Evolutionary conservation across 2,329 filamentous ascomycete genomes (phyloP), one percentile per base, ranked within the genome.

Genomic region (Clonostachys sp.): DNA sequence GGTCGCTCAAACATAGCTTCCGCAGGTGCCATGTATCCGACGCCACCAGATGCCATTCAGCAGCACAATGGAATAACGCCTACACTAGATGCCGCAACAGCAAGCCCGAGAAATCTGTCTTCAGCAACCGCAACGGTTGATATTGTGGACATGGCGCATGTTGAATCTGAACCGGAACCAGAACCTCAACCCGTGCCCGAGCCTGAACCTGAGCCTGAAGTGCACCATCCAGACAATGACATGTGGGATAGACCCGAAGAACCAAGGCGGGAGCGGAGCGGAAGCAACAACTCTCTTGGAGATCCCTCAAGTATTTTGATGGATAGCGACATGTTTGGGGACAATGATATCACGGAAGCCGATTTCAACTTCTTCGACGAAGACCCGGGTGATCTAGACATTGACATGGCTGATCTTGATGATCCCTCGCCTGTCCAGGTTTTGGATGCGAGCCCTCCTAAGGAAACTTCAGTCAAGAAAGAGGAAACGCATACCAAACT

Each of bases 311-410:
- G 85, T 55, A 68, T 89, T 6, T 88, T 89, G 57, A 73, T 87
- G 54, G 83, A 83, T 12, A 83, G 83, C 13, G 84, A 89, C 53
- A 79, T 86, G 54, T 89, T 89, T 64, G 83, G 77, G n/a, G 80
- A 83, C n/a, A 78, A 81, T 52, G 80, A 83, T 53, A 75, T 92
- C n/a, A 91, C 86, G 2, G 89, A 94, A 55, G 87, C 83, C 6
- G 89, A 94, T 59, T 92, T 92, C 61, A 89, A 80, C 60, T 92
- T 91, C 63, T 92, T 92, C 55, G 87, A 92, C 56, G 83, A 86
- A 51, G 36, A 44, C 6, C 44, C 43, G 8, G 46, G 40, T 3
- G 42, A 42, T 4, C 12, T 44, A 17, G 48, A 49, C 35, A 38
- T 49, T n/a, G 24, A 18, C 41, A 49, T 46, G 30, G 24, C 34